These are phyloP conservation scores for Eucalyptus virginea DNA, from an alignment of 345 rosid genomes.

Conservation along the genomic window DNA sequence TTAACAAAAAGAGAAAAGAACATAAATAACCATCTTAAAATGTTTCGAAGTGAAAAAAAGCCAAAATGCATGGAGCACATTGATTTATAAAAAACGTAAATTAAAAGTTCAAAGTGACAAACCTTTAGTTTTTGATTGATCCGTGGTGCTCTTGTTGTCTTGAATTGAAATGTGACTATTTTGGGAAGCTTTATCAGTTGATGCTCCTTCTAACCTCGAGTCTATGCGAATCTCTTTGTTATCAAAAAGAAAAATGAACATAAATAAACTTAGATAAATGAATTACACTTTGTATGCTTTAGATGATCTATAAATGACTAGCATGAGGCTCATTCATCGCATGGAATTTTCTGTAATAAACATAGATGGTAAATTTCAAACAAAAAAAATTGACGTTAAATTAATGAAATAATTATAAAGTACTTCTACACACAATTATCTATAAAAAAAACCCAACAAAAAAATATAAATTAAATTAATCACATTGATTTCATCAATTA, in stretches of 20 bases:
- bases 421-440: neutral
- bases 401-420: neutral
- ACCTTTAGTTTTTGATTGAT: too few relatives aligned
- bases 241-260: neutral
- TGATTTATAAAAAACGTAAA: too few relatives aligned
- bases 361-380: neutral
- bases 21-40: neutral
- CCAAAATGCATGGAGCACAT: too few relatives aligned
- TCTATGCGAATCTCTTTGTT: neutral
- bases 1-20: neutral
- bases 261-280: neutral
- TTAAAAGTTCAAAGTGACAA: too few relatives aligned
- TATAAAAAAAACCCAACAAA: too few relatives aligned
- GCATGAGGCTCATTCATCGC: neutral
- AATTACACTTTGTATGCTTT: neutral
- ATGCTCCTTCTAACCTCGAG: accelerated
- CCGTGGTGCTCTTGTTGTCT: too few relatives aligned
- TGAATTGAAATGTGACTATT: too few relatives aligned
- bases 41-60: too few relatives aligned
- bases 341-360: too few relatives aligned
- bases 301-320: neutral
- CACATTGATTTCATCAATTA: too few relatives aligned
- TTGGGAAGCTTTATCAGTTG: neutral
- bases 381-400: accelerated
- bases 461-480: too few relatives aligned